Percentiles rank a stretch among this genome's conserved stretches.
phyloP scores from a whole-genome alignment of 371 early-diverging fungal species.

The Apophysomyces ossiformis region DNA sequence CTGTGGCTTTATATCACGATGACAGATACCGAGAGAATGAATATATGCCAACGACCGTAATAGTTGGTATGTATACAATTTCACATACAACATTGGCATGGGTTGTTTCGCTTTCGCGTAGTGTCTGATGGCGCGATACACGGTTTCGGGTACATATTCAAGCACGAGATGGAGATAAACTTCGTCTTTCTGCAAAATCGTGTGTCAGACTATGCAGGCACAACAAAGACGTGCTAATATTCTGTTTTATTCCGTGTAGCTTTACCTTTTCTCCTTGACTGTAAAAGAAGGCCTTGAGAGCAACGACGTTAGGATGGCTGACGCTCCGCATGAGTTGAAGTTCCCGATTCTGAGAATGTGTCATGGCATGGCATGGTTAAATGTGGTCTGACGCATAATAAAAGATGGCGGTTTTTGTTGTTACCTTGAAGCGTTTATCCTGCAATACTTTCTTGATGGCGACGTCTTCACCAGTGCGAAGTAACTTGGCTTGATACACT shows the following conservation, averaged over 20 bases:
- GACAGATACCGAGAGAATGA: slow-evolving; percentile 88
- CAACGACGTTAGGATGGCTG: slow-evolving; percentile 84
- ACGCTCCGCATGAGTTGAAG: slow-evolving; percentile 90
- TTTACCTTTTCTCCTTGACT: slow-evolving; percentile 64
- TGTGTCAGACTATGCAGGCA: slow-evolving; percentile 14
- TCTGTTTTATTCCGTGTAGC: neutral
- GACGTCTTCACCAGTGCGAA: slow-evolving; percentile 78
- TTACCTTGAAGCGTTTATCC: slow-evolving; percentile 95
- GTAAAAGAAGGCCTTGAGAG: slow-evolving; percentile 83
- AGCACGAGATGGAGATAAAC: slow-evolving; percentile 79
- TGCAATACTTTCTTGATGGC: slow-evolving; percentile 97
- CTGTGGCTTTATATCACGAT: slow-evolving; percentile 98
- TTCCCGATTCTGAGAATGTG: slow-evolving; percentile 77
- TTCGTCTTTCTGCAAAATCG: slow-evolving; percentile 66
- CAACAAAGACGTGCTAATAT: neutral
- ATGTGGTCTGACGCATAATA: slow-evolving; percentile 10
- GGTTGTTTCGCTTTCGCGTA: slow-evolving; percentile 79
- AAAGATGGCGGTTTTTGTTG: neutral
- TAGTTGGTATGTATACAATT: slow-evolving; percentile 95
- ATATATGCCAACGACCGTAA: slow-evolving; percentile 93
- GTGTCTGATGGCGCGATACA: slow-evolving; percentile 75
- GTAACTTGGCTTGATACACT: slow-evolving; percentile 90
- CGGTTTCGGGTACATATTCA: slow-evolving; percentile 81
- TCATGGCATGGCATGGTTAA: neutral
- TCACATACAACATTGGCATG: slow-evolving; percentile 86